Base-by-base conservation (phyloP, 106 monocot genomes). In the Acorus calamus region DNA sequence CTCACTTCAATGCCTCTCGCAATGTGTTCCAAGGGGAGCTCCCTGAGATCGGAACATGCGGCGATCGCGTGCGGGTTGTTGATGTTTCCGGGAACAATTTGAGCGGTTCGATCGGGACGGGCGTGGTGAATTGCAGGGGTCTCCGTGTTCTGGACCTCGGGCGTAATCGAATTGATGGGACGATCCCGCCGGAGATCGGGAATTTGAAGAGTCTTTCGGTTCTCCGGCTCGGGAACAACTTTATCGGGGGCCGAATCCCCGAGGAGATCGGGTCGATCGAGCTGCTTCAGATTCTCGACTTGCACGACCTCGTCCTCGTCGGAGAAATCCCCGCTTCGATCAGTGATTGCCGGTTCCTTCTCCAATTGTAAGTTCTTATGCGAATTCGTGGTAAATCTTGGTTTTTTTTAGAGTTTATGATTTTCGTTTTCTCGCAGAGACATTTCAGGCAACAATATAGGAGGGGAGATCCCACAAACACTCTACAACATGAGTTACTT, bases 281-380 rank as follows among this genome's bases (percentile, higher is more conserved):
- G 65, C 49, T 84, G 55, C 86, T 94, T 43, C 62, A 76, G 50
- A 50, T 82, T 42, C 80, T 94, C 2, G 84, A 90, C 54, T 67
- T 94, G 57, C 65, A 72, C 46, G 78, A 69, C 45, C 87, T 92
- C 43, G 72, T 75, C 49, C 84, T 91, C 66, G 68, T 80, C 28
- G 91, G 88, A 45, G 69, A 73, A 14, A 91, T 98, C 13, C 96
- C 96, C 42, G 41, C 51, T 3, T 8, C 82, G 5, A 69, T 98
- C 57, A 71, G 83, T 66, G 83, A 79, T 64, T 88, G 91, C 73
- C 68, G 56, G 61, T 88, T 85, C 69, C 85, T 98, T n/a, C 80
- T 88, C 14, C 66, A 83, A 48, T 73, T 98, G 96, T 98, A 62
- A 91, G 96, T 87, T 7, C 28, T 28, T 1, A 28, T 28, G 28